phyloP scores from a whole-genome alignment of 345 rosid genomes.

The Hirschfeldia incana region DNA sequence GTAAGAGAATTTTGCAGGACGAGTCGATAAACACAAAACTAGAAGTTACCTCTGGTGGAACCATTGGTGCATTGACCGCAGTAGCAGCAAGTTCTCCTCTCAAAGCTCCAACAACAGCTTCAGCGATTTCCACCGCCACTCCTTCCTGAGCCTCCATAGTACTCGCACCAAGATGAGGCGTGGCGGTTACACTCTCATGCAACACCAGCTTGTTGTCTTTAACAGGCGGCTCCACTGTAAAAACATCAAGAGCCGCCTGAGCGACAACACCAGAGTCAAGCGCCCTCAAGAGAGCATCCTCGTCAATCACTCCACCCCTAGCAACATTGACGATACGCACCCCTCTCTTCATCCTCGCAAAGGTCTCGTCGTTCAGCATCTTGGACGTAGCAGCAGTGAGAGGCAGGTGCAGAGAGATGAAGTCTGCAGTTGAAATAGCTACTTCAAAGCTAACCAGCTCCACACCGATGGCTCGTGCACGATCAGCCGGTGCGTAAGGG shows the following conservation, averaged over 20 bases:
- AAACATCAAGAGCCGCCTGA: conserved; percentile 60
- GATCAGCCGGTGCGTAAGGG: conserved; percentile 58
- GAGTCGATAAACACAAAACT: neutral
- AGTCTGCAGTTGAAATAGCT: conserved; percentile 51
- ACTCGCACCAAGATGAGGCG: conserved; percentile 68
- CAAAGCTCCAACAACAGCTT: conserved; percentile 60
- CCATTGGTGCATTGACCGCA: conserved; percentile 64
- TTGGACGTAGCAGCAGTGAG: conserved; percentile 54
- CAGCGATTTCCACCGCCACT: conserved; percentile 60
- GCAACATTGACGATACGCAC: conserved; percentile 57
- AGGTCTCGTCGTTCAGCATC: conserved; percentile 54
- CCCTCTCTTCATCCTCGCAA: conserved; percentile 52
- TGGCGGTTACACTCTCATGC: conserved; percentile 54
- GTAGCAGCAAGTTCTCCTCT: conserved; percentile 60
- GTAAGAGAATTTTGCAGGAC: neutral
- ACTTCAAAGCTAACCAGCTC: conserved; percentile 50
- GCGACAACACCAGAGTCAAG: conserved; percentile 51
- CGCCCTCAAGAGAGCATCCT: conserved; percentile 53
- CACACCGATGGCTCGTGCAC: conserved; percentile 55
- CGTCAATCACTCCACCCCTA: conserved; percentile 57
- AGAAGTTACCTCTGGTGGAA: conserved; percentile 48
- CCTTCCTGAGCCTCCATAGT: conserved; percentile 67
- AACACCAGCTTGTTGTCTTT: conserved; percentile 45
- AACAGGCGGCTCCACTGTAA: conserved; percentile 51
- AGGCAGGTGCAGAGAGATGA: conserved; percentile 57